Evolutionary conservation across 2,329 filamentous ascomycete species (phyloP).

Genomic region (Epichloe brachyelytri): DNA sequence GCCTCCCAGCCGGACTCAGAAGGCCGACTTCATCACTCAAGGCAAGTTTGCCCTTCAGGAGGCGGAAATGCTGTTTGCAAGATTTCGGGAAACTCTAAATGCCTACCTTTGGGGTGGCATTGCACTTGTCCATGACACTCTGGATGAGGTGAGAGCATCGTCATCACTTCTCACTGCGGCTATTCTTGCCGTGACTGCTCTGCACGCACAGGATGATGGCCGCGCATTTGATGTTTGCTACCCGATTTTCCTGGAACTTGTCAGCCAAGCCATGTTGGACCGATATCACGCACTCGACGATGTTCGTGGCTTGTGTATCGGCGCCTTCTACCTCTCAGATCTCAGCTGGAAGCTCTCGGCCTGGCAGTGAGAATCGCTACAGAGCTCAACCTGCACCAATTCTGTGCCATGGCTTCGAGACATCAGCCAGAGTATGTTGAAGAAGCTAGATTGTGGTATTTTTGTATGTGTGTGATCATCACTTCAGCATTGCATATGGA

Average conservation of each 20-base stretch:
- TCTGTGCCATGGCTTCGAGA: slow-evolving; percentile 32
- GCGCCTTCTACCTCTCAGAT: slow-evolving; percentile 52
- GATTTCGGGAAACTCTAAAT: slow-evolving; percentile 17
- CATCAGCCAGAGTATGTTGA: slow-evolving; percentile 36
- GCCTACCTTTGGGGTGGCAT: slow-evolving; percentile 21
- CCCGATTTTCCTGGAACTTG: slow-evolving; percentile 42
- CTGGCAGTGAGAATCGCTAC: slow-evolving; percentile 45
- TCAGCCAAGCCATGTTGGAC: slow-evolving; percentile 44
- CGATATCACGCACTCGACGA: slow-evolving; percentile 40
- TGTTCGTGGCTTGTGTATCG: slow-evolving; percentile 47
- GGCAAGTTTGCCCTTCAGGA: slow-evolving; percentile 15
- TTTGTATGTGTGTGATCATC: slow-evolving; percentile 54
- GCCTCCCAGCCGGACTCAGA: slow-evolving; percentile 5
- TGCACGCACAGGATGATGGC: slow-evolving; percentile 22
- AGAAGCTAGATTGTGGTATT: slow-evolving; percentile 47
- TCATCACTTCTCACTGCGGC: slow-evolving; percentile 18
- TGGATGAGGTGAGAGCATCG: slow-evolving; percentile 16
- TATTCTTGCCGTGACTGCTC: slow-evolving; percentile 20
- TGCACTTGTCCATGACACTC: slow-evolving; percentile 16
- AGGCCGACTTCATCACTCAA: slow-evolving; percentile 18
- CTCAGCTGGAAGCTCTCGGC: slow-evolving; percentile 41
- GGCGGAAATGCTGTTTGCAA: slow-evolving; percentile 17
- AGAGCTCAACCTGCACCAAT: slow-evolving; percentile 42
- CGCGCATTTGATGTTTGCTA: slow-evolving; percentile 42
- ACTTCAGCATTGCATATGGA: slow-evolving; percentile 49